phyloP scores from a whole-genome alignment of 306 rosid species.

The Prunus padus region DNA sequence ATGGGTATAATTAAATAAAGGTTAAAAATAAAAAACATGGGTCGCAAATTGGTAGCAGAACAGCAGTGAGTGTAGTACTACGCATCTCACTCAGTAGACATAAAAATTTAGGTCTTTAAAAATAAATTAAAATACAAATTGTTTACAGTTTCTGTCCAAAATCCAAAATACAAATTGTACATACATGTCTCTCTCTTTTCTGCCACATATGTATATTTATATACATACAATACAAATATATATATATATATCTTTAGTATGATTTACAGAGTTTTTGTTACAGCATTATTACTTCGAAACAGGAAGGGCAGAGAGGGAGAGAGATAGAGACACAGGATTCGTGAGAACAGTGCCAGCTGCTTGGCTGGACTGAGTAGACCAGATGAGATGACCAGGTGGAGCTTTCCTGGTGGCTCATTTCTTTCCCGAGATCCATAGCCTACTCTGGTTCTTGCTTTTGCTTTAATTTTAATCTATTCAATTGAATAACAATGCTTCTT shows the following conservation, averaged over 20 bases:
- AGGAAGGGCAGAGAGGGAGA: no score
- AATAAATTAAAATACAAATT: not conserved
- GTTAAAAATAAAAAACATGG: not conserved
- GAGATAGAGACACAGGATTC: conserved; percentile 23
- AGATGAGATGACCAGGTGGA: not conserved
- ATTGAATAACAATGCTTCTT: not conserved
- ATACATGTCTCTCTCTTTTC: not conserved
- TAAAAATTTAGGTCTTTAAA: not conserved
- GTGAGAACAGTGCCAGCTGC: conserved; percentile 2
- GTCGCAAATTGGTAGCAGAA: conserved; percentile 1
- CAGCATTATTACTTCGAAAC: no score
- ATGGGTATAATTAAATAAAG: not conserved
- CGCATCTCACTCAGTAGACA: not conserved
- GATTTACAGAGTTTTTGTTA: not conserved
- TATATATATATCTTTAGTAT: no score
- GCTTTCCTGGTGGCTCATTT: conserved; percentile 23
- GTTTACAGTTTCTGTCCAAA: not conserved
- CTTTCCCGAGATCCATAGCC: conserved; percentile 29
- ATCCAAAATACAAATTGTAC: conserved; percentile 14
- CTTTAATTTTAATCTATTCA: conserved; percentile 1
- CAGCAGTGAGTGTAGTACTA: not conserved
- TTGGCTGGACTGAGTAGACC: conserved; percentile 4
- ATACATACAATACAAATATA: no score
- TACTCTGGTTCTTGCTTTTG: not conserved
- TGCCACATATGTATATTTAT: not conserved